Conservation (phyloP, 2,329 filamentous ascomycete species). For the Lasiodiplodia sp. region DNA sequence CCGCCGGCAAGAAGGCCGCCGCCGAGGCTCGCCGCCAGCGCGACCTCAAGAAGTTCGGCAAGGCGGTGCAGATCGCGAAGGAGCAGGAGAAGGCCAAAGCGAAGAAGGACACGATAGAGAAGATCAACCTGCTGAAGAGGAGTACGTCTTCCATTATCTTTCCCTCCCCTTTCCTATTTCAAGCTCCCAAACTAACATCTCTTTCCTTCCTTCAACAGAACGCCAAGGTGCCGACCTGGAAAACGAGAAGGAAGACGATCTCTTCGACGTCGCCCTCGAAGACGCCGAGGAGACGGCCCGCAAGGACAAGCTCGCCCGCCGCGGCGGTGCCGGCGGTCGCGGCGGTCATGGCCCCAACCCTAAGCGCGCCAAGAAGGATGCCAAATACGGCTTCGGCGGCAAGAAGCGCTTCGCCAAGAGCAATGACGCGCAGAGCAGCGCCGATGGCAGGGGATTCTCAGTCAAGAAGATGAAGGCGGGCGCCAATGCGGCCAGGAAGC, state of each 20-base stretch:
- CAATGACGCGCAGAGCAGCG: constrained; percentile 82
- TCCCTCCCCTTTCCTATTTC: neutral
- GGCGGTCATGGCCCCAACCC: constrained; percentile 51
- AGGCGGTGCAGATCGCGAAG: constrained; percentile 96
- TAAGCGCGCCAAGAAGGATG: constrained; percentile 93
- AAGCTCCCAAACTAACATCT: constrained; percentile 35
- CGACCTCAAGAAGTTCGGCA: constrained; percentile 98
- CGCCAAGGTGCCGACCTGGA: constrained; percentile 76
- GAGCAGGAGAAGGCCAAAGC: constrained; percentile 91
- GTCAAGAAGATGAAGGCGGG: constrained; percentile 81
- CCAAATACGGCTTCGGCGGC: constrained; percentile 93
- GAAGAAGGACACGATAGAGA: constrained; percentile 92
- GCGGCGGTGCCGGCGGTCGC: constrained; percentile 42
- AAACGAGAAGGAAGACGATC: constrained; percentile 77
- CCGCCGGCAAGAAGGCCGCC: constrained; percentile 88
- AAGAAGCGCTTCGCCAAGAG: constrained; percentile 95
- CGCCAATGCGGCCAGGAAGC: constrained; percentile 38
- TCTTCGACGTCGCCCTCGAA: constrained; percentile 92
- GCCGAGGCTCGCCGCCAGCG: constrained; percentile 90
- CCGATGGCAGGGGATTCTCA: constrained; percentile 82
- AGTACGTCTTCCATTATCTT: constrained; percentile 67
- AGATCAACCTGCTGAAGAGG: constrained; percentile 93
- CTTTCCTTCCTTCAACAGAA: constrained; percentile 62
- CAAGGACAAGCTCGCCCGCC: constrained; percentile 52
- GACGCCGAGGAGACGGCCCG: constrained; percentile 63